Base-by-base conservation (phyloP, 2,329 filamentous ascomycete genomes). In the Claviceps citrina region DNA sequence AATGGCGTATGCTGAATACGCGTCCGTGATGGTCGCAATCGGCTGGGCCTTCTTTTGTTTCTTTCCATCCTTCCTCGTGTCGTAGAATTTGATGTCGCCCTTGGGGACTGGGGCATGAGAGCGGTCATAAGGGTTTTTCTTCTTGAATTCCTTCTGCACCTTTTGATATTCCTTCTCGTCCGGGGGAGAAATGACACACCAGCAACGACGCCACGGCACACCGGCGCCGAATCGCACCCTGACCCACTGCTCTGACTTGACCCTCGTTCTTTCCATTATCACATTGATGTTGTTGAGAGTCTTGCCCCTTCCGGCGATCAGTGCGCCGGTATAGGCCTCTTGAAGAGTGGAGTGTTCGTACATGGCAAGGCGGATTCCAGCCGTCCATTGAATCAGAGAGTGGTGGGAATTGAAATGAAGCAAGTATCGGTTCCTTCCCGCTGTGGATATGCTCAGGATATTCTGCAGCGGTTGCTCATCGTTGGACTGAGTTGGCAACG, bases 361-460 rank as follows among this genome's bases (percentile, higher is more conserved):
- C 74, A 96, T 93, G 51, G 89, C 75, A 18, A 98, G 74, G 35
- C 91, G 78, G 49, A 98, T 96, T 33, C 82, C 85, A 13, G 91
- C 82, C 1, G 91, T 94, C 91, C 91, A 98, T 61, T 96, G 87
- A 3, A 87, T 81, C 40, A 98, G 67, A 0, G 89, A 93, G 54
- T 93, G 83, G 49, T 89, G 77, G 0, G 89, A 94, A 59, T 93
- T 94, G 64, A 98, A 98, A 59, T 96, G 91, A 28, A 98, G 70
- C 1, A 98, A 69, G 56, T 95, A 96, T 49, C 91, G 81, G 58
- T 98, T 98, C 54, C 86, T 84, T 36, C 87, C 91, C 16, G 91
- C 91, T 8, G 91, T 98, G 5, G 86, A 96, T 43, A 98, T 77
- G 60, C 87, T 95, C 36, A 98, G 73, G 31, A 98, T 89, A 52